phyloP scores from a whole-genome alignment of 2,329 filamentous ascomycete genomes.

The Aspergillaceae sp. region DNA sequence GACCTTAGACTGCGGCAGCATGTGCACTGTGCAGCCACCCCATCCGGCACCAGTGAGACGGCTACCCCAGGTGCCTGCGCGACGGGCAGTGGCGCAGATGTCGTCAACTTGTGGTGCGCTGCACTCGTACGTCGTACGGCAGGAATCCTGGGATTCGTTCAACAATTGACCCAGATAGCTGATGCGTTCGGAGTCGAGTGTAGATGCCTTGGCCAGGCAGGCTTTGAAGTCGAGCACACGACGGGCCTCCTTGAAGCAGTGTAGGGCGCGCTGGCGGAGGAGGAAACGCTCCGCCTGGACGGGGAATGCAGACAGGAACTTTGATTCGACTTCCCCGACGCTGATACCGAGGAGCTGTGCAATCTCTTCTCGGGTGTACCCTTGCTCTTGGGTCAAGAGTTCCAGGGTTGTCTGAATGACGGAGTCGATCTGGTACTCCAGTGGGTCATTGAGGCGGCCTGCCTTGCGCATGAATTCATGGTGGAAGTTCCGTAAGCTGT shows the following conservation, averaged over 20 bases:
- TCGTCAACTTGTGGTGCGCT: conserved; percentile 87
- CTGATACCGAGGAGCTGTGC: conserved; percentile 61
- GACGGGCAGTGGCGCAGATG: conserved; percentile 69
- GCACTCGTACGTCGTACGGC: conserved; percentile 80
- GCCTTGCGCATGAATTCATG: conserved; percentile 61
- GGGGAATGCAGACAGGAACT: conserved; percentile 80
- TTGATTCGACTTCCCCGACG: conserved; percentile 61
- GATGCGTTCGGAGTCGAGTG: conserved; percentile 58
- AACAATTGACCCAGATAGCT: conserved; percentile 68
- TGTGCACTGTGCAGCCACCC: conserved; percentile 92
- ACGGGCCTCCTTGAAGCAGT: conserved; percentile 83
- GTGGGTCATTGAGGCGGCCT: conserved; percentile 40
- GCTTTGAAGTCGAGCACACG: conserved; percentile 77
- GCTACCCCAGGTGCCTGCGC: conserved; percentile 73
- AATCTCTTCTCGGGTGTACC: conserved; percentile 83
- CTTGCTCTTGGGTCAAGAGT: conserved; percentile 67
- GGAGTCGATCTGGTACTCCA: conserved; percentile 61
- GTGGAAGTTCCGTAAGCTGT: conserved; percentile 80
- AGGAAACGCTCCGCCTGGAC: conserved; percentile 82
- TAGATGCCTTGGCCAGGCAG: conserved; percentile 53
- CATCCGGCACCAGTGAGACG: conserved; percentile 88
- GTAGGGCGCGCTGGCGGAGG: conserved; percentile 75
- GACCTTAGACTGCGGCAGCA: conserved; percentile 77
- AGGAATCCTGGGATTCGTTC: conserved; percentile 83
- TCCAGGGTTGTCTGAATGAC: conserved; percentile 62